Base-by-base conservation (phyloP, 169 alveolate genomes). In the Besnoitia besnoiti region DNA sequence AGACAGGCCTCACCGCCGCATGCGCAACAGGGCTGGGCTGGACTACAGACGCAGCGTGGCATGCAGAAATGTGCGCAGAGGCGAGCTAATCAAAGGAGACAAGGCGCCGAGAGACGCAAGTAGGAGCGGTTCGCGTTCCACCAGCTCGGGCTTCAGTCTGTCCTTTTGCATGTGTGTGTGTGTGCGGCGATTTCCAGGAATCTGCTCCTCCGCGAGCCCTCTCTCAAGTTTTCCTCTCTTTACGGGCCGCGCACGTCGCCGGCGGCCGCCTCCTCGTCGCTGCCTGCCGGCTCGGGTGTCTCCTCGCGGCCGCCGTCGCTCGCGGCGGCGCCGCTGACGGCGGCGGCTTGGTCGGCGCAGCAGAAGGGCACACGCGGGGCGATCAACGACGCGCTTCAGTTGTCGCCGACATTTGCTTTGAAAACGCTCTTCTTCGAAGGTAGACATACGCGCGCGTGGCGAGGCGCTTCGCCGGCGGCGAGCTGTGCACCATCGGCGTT, bases 371-470 rank as follows among this genome's bases (percentile, higher is more conserved):
- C 61, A 27, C 55, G 87, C 3, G n/a, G 37, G 14, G 87, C n/a
- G 0, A 55, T 77, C n/a, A 77, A 77, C 40, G 55, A 77, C 21
- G 47, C 21, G 7, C 87, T 77, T 2, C 61, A 77, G 59, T 55
- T 77, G 7, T 14, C 30, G 7, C 87, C 50, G 37, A 55, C 35
- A 12, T 77, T 77, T 44, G 37, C 55, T 14, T 35, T 77, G 42
- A 77, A 77, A 44, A 77, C 59, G 87, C 87, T 77, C 35, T 77
- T 77, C 87, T 77, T 77, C 21, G 87, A 77, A 7, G 87, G 87
- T 77, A 39, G 19, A 30, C 16, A 2, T 4, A 37, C 61, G 7
- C n/a, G n/a, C n/a, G n/a, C n/a, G n/a, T n/a, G n/a, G n/a, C n/a
- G 40, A 2, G 16, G 59, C 39, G 55, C 14, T 49, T 49, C 14